These are phyloP conservation scores for Cladosporium colombiae DNA, from an alignment of 2,329 filamentous ascomycete genomes.

Conservation along the genomic window DNA sequence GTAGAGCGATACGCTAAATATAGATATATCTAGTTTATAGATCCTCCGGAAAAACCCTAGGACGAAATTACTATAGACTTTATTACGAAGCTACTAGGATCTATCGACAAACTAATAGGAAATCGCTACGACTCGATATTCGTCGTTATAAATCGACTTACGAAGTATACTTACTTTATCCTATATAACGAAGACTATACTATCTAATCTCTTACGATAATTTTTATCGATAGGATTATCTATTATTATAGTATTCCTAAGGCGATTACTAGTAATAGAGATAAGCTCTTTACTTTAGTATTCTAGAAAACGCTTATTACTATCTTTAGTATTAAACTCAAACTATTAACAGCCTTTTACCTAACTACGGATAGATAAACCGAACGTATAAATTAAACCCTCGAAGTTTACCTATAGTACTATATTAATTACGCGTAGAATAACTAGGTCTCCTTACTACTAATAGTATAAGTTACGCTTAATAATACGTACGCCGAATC, in stretches of 20 bases:
- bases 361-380: conserved; percentile 9
- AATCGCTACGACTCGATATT: conserved; percentile 5
- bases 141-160: conserved; percentile 1
- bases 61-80: conserved; percentile 16
- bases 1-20: conserved; percentile 3
- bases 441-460: not conserved
- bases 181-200: conserved; percentile 11
- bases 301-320: conserved; percentile 18
- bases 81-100: conserved; percentile 13
- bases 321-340: not conserved
- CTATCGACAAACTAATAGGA: not conserved
- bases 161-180: conserved; percentile 11
- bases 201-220: not conserved
- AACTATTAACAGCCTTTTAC: conserved; percentile 12
- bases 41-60: conserved; percentile 2
- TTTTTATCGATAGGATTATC: conserved; percentile 4
- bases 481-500: not conserved
- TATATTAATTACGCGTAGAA: conserved; percentile 9
- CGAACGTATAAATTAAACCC: conserved; percentile 11
- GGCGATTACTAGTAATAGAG: conserved; percentile 16
- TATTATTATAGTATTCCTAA: conserved; percentile 8
- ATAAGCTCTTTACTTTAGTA: conserved; percentile 13
- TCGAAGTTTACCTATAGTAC: conserved; percentile 7
- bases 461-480: not conserved
- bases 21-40: conserved; percentile 4